A percentile compares a stretch with the other conserved stretches of the same genome.
Conservation (phyloP, 2,329 filamentous ascomycete genomes). For the Alternaria panax region DNA sequence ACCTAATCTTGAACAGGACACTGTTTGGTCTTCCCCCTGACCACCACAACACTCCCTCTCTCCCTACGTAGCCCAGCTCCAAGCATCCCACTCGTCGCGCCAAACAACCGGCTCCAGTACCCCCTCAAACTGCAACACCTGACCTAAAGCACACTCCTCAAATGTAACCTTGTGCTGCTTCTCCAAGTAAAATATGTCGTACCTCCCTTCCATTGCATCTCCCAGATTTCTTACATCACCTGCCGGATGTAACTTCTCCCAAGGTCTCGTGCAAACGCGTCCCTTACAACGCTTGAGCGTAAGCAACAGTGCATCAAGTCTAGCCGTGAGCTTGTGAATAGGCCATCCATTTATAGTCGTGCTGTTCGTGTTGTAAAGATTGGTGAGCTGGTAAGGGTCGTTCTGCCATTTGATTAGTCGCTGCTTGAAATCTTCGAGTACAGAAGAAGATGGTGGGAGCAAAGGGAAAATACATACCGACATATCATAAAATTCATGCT, state of each 20-base stretch:
- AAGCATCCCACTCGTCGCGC: conserved; percentile 27
- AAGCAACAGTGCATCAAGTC: conserved; percentile 64
- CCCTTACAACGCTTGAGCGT: conserved; percentile 69
- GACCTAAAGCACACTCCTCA: conserved; percentile 63
- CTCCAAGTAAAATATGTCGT: conserved; percentile 62
- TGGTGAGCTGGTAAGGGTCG: conserved; percentile 41
- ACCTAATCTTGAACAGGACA: too few species aligned
- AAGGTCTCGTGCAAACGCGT: conserved; percentile 62
- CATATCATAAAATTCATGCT: conserved; percentile 72
- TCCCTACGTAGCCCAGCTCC: conserved; percentile 21
- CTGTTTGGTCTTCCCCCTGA: too few species aligned
- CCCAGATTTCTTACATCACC: conserved; percentile 60
- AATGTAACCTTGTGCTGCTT: conserved; percentile 62
- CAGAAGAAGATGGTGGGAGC: background rate
- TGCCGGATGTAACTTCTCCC: conserved; percentile 64
- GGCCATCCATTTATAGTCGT: conserved; percentile 15
- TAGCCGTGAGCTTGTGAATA: conserved; percentile 14
- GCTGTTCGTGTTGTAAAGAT: conserved; percentile 41
- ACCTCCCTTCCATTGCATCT: conserved; percentile 59
- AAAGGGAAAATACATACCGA: conserved; percentile 50
- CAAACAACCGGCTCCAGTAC: conserved; percentile 27
- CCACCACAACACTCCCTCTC: background rate
- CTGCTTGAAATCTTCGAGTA: background rate
- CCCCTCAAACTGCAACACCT: conserved; percentile 64
- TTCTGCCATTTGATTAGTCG: conserved; percentile 22